A percentile compares a stretch with the other conserved stretches of the same genome.
These are phyloP conservation scores for Tylopilus felleus DNA, from an alignment of 768 basidiomycete species.

Conservation along the genomic window DNA sequence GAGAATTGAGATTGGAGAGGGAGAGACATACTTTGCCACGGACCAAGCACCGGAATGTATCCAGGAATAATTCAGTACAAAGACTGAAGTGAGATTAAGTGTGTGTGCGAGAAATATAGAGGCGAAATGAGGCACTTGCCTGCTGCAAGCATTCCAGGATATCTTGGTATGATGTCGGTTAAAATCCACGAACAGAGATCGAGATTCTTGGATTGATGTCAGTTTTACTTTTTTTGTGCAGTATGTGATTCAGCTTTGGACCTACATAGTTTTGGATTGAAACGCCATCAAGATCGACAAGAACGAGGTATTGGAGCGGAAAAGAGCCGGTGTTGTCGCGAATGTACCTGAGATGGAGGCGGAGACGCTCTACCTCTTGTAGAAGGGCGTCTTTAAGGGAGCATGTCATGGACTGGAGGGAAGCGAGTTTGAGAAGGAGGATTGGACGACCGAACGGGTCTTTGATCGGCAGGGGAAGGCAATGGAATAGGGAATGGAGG, in stretches of 20 bases:
- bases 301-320: slow-evolving; percentile 60
- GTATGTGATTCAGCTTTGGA: slow-evolving; percentile 7
- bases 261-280: slow-evolving; percentile 58
- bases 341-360: slow-evolving; percentile 51
- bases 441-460: slow-evolving; percentile 70
- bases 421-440: slow-evolving; percentile 47
- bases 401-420: slow-evolving; percentile 39
- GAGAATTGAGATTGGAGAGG: slow-evolving; percentile 8
- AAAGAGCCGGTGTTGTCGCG: slow-evolving; percentile 38
- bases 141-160: slow-evolving; percentile 74
- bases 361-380: slow-evolving; percentile 53
- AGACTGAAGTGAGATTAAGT: slow-evolving; percentile 39
- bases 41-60: slow-evolving; percentile 66
- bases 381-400: slow-evolving; percentile 42
- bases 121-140: slow-evolving; percentile 36
- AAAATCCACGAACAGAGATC: slow-evolving; percentile 64
- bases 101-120: neutral
- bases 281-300: slow-evolving; percentile 60
- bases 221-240: slow-evolving; percentile 4
- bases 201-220: slow-evolving; percentile 40
- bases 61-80: slow-evolving; percentile 75
- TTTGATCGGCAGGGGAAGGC: slow-evolving; percentile 49
- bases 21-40: slow-evolving; percentile 55
- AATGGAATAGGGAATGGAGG: slow-evolving; percentile 39
- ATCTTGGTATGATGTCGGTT: slow-evolving; percentile 64